Percentiles rank a stretch among this genome's conserved stretches.
Conservation (phyloP, 2,329 filamentous ascomycete genomes). For the Alternaria rosae region DNA sequence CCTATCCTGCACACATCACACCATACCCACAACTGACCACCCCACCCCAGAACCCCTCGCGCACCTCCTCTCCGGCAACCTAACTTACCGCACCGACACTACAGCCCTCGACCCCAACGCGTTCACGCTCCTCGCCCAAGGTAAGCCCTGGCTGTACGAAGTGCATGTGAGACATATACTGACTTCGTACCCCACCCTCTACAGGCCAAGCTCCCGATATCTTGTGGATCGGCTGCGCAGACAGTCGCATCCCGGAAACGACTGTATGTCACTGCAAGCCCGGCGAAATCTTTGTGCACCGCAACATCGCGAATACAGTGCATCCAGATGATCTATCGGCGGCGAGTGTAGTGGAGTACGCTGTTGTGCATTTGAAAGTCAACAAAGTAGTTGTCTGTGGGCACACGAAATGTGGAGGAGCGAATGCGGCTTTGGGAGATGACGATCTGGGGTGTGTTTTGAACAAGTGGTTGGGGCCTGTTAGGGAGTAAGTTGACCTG, state of each 20-base stretch:
- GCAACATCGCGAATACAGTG: slow-evolving; percentile 81
- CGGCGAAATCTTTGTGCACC: slow-evolving; percentile 87
- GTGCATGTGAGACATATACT: too few species aligned
- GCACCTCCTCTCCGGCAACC: slow-evolving; percentile 72
- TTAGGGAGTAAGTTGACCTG: slow-evolving; percentile 52
- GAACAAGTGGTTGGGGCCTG: slow-evolving; percentile 68
- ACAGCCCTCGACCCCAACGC: slow-evolving; percentile 72
- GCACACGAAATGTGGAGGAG: slow-evolving; percentile 68
- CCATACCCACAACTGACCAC: slow-evolving; percentile 34
- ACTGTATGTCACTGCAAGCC: slow-evolving; percentile 79
- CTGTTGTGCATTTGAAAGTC: slow-evolving; percentile 74
- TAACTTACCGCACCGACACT: slow-evolving; percentile 73
- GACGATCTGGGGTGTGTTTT: slow-evolving; percentile 64
- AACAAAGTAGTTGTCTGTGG: slow-evolving; percentile 69
- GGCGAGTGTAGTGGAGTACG: slow-evolving; percentile 79
- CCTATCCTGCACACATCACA: background rate
- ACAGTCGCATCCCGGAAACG: slow-evolving; percentile 84
- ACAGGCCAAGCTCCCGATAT: slow-evolving; percentile 72
- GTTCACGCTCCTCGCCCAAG: slow-evolving; percentile 71
- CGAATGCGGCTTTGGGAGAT: slow-evolving; percentile 63
- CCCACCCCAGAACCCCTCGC: slow-evolving; percentile 62
- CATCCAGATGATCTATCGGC: slow-evolving; percentile 71
- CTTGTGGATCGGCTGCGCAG: slow-evolving; percentile 87
- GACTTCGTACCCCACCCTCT: too few species aligned
- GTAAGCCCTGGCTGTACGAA: too few species aligned